Percentiles rank a stretch among this genome's conserved stretches.
Conservation (phyloP, 1,139 yeast species). For the Zygosaccharomyces sapae region DNA sequence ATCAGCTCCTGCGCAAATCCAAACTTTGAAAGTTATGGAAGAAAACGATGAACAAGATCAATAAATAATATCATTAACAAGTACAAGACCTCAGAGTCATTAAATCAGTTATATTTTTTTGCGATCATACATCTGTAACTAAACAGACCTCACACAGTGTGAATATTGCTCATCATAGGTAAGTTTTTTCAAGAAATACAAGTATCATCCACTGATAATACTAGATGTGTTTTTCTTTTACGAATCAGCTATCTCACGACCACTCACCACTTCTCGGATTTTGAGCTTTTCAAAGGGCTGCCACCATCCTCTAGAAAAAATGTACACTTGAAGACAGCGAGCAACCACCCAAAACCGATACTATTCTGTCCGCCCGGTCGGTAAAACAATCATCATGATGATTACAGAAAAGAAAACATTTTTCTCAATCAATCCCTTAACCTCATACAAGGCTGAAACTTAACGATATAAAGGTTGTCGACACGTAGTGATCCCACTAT, state of each 20-base stretch:
- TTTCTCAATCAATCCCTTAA: constrained; percentile 2
- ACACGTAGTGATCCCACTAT: constrained; percentile 35
- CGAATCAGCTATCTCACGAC: constrained; percentile 39
- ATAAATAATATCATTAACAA: not conserved
- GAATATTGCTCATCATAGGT: constrained; percentile 37
- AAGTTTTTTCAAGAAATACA: not conserved
- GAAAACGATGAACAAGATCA: not conserved
- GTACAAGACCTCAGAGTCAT: constrained; percentile 35
- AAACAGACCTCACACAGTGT: constrained; percentile 38
- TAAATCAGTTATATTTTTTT: constrained; percentile 38
- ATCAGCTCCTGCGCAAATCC: too few species aligned
- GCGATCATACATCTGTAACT: constrained; percentile 35
- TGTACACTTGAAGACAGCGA: constrained; percentile 34
- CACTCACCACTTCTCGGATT: constrained; percentile 38
- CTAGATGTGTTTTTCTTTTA: not conserved
- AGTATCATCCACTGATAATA: constrained; percentile 13
- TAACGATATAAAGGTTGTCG: constrained; percentile 38
- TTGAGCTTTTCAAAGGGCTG: constrained; percentile 10
- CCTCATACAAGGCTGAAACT: constrained; percentile 41
- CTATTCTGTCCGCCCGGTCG: constrained; percentile 43
- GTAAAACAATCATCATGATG: constrained; percentile 35
- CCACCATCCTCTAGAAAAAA: constrained; percentile 32
- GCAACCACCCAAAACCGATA: constrained; percentile 29
- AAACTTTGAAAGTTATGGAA: not conserved
- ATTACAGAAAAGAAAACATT: constrained; percentile 10